phyloP scores from a whole-genome alignment of 805 yeast species.

The Jamesozyma piceae region DNA sequence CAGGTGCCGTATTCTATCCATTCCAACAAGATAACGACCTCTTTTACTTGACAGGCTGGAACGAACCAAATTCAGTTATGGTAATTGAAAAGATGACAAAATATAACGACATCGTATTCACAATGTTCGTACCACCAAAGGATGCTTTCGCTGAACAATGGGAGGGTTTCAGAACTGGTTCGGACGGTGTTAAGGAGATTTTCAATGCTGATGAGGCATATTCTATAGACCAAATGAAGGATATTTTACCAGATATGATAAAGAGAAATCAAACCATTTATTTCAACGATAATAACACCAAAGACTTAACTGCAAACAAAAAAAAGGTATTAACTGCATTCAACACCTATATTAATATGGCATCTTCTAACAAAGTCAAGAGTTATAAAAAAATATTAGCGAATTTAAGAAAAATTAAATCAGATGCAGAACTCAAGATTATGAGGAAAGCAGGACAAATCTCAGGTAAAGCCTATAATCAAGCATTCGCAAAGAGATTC shows the following conservation, averaged over 20 bases:
- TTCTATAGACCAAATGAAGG: slow-evolving; percentile 20
- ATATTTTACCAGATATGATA: slow-evolving; percentile 26
- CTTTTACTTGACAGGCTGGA: slow-evolving; percentile 83
- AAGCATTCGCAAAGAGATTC: slow-evolving; percentile 63
- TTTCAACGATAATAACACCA: slow-evolving; percentile 36
- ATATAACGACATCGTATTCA: slow-evolving; percentile 48
- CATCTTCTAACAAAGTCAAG: slow-evolving; percentile 3
- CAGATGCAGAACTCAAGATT: slow-evolving; percentile 62
- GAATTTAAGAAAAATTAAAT: slow-evolving; percentile 53
- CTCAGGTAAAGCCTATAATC: slow-evolving; percentile 75
- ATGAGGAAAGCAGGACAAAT: slow-evolving; percentile 79
- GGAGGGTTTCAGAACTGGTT: slow-evolving; percentile 92
- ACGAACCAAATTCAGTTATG: slow-evolving; percentile 74
- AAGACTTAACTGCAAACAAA: neutral
- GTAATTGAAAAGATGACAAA: slow-evolving; percentile 53
- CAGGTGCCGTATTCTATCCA: slow-evolving; percentile 85
- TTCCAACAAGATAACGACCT: slow-evolving; percentile 90
- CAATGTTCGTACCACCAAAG: slow-evolving; percentile 79
- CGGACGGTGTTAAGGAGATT: slow-evolving; percentile 66
- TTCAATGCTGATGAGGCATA: slow-evolving; percentile 80
- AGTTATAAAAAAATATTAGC: slow-evolving; percentile 16
- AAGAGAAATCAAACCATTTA: slow-evolving; percentile 42
- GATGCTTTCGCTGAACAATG: slow-evolving; percentile 74
- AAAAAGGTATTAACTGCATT: slow-evolving; percentile 8
- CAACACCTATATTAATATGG: neutral